Percentiles rank a stretch among this genome's conserved stretches.
These are phyloP conservation scores for Dendrobium officinale DNA, from an alignment of 106 monocot genomes.

Conservation along the genomic window DNA sequence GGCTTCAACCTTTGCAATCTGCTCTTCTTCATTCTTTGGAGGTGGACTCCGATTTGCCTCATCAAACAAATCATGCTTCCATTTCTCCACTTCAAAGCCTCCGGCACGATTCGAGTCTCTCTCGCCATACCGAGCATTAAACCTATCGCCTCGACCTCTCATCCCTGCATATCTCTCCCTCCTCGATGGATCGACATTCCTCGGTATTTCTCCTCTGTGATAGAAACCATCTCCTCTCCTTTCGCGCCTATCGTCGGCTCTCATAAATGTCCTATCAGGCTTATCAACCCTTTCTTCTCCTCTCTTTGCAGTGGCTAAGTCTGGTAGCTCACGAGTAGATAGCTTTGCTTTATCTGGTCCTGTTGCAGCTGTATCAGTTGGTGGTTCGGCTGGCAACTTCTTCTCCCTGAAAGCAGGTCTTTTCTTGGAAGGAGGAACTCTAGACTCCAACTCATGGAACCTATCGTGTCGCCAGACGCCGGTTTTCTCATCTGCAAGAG, in stretches of 20 bases:
- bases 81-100: conserved; percentile 56
- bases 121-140: conserved; percentile 18
- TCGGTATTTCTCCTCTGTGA: conserved; percentile 13
- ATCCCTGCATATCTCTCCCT: conserved; percentile 36
- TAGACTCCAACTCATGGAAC: conserved; percentile 42
- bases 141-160: conserved; percentile 34
- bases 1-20: conserved; percentile 85
- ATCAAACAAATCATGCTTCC: conserved; percentile 92
- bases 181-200: conserved; percentile 27
- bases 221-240: conserved; percentile 20
- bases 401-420: conserved; percentile 63
- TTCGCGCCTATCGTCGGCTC: conserved; percentile 23
- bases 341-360: conserved; percentile 12
- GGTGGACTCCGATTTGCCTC: conserved; percentile 65
- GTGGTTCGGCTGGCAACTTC: conserved; percentile 29
- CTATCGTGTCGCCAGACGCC: conserved; percentile 54
- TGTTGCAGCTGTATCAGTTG: conserved; percentile 7
- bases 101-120: conserved; percentile 13
- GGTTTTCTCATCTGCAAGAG: conserved; percentile 20
- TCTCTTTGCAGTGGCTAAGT: conserved; percentile 14
- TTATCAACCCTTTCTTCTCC: conserved; percentile 31
- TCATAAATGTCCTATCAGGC: neutral
- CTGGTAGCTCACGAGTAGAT: conserved; percentile 6
- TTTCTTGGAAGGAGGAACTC: conserved; percentile 33
- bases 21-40: conserved; percentile 81